Evolutionary conservation across 305 asterid species (phyloP), one percentile per base, ranked within the genome.

Genomic region (Fraxinus floribunda): DNA sequence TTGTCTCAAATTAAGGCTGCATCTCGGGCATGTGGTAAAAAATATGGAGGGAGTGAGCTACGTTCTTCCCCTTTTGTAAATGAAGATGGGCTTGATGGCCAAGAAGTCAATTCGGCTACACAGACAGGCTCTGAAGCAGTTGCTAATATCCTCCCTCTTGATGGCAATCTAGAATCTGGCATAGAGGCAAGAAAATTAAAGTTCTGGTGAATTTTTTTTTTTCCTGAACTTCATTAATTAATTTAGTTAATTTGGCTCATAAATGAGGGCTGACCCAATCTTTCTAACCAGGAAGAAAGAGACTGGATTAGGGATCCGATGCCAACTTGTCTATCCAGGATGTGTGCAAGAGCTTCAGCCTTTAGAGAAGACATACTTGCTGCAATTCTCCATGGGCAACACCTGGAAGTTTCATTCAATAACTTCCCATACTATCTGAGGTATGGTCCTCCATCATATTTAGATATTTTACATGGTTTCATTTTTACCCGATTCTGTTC

Each of bases 371-470:
- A 86, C 72, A 86, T 93, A 79, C 87, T 86, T 80, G 89, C 91
- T 18, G 88, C 91, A 49, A 85, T 94, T 78, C 85, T 92, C 52
- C 90, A 91, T 87, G 95, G 95, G 68, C 89, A 86, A 20, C 82
- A 89, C 60, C 76, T 92, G 41, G 95, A 93, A 38, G 94, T 94
- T 89, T 86, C 98, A 78, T 94, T 93, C 83, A 97, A 94, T 86
- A 81, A 90, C 84, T 94, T 94, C 87, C 98, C 98, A 11, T 94
- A 94, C 87, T 93, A 94, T 85, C 88, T 94, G 84, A 92, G 97
- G 98, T 94, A 85, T 64, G 82, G 49, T 39, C 78, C 52, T 78
- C 88, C 79, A 75, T 29, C 73, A 29, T 72, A 68, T 49, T 11
- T n/a, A 66, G 73, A 66, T 66, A 26, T 26, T 30, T 68, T 29